Conservation (phyloP, 2,329 filamentous ascomycete species). For the Leptographium flavum region DNA sequence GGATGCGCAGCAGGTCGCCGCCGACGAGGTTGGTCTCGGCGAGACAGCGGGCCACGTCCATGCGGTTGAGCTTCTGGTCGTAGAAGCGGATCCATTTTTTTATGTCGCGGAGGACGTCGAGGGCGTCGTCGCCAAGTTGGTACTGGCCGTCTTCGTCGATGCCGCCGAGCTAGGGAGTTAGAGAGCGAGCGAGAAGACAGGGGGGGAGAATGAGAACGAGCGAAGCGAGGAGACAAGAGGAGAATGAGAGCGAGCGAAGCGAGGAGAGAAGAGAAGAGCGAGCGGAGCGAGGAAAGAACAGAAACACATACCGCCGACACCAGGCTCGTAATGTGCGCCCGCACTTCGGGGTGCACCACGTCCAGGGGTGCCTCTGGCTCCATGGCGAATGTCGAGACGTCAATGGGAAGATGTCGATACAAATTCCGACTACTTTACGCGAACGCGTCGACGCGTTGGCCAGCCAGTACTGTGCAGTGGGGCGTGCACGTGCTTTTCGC, state of each 20-base stretch:
- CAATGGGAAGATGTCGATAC: no score
- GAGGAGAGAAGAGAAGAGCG: neutral
- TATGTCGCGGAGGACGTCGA: conserved; percentile 83
- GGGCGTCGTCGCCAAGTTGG: conserved; percentile 79
- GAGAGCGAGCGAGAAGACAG: conserved; percentile 10
- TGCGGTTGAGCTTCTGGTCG: conserved; percentile 82
- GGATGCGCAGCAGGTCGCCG: conserved; percentile 78
- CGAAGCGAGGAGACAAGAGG: no score
- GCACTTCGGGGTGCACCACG: conserved; percentile 79
- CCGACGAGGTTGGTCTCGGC: conserved; percentile 85
- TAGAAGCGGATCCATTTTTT: conserved; percentile 92
- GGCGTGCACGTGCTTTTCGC: neutral
- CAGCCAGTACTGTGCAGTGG: no score
- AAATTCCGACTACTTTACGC: no score
- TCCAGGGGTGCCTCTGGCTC: conserved; percentile 39
- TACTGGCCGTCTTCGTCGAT: conserved; percentile 71
- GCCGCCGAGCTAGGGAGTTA: conserved; percentile 58
- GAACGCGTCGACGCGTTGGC: neutral
- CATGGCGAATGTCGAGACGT: conserved; percentile 25
- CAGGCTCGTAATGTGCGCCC: conserved; percentile 84
- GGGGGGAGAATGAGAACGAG: no score
- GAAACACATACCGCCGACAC: conserved; percentile 67
- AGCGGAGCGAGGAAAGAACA: no score
- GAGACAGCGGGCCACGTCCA: conserved; percentile 88
- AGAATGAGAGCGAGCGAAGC: no score